These are phyloP conservation scores for Saccharomyces hybrid DNA, from an alignment of 1,139 yeast genomes.

Conservation along the genomic window DNA sequence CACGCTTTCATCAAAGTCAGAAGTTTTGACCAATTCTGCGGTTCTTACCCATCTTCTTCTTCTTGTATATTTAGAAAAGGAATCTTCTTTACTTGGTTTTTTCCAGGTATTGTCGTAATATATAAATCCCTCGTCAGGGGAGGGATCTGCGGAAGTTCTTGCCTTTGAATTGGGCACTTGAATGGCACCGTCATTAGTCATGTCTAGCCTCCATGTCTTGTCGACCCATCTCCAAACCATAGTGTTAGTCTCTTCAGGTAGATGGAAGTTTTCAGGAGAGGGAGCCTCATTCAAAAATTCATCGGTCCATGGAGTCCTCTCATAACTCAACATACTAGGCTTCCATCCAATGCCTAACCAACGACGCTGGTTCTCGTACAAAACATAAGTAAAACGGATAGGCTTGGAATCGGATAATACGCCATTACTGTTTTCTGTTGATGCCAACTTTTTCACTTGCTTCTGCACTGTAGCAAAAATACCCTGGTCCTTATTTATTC, in stretches of 20 bases:
- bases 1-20: not conserved
- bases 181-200: slow-evolving; percentile 83
- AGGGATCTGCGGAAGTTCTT: slow-evolving; percentile 73
- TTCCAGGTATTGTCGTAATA: slow-evolving; percentile 94
- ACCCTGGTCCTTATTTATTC: slow-evolving; percentile 33
- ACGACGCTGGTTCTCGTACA: slow-evolving; percentile 93
- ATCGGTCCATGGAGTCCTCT: slow-evolving; percentile 95
- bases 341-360: slow-evolving; percentile 99
- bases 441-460: slow-evolving; percentile 24
- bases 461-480: slow-evolving; percentile 30
- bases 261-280: slow-evolving; percentile 65
- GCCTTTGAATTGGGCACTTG: slow-evolving; percentile 58
- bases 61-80: slow-evolving; percentile 85
- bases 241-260: slow-evolving; percentile 66
- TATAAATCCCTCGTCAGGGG: slow-evolving; percentile 74
- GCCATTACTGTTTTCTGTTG: slow-evolving; percentile 7
- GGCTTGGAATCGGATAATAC: slow-evolving; percentile 35
- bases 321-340: slow-evolving; percentile 79
- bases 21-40: slow-evolving; percentile 61
- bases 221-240: slow-evolving; percentile 95
- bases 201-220: slow-evolving; percentile 82
- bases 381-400: slow-evolving; percentile 81
- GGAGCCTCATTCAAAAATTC: slow-evolving; percentile 86
- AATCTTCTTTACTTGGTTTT: slow-evolving; percentile 79
- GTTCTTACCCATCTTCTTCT: slow-evolving; percentile 94